These are phyloP conservation scores for Pichia sporocuriosa DNA, from an alignment of 805 yeast species.

Conservation along the genomic window DNA sequence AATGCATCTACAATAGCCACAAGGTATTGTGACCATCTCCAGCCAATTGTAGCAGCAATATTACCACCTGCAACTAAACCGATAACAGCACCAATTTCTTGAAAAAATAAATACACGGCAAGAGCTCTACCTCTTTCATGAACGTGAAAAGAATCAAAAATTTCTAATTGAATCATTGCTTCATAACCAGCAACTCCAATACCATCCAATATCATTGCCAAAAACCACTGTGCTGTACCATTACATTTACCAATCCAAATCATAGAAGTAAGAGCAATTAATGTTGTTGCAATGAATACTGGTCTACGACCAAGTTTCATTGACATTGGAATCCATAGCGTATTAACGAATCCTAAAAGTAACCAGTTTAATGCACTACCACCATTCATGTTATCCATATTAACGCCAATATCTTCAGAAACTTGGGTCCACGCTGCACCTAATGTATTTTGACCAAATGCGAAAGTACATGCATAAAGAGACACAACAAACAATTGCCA, in stretches of 20 bases:
- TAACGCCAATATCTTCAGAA: conserved; percentile 1
- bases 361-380: conserved; percentile 3
- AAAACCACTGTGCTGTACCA: background rate
- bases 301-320: conserved; percentile 1
- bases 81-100: conserved; percentile 2
- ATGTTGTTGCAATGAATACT: background rate
- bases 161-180: conserved; percentile 1
- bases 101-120: background rate
- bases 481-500: conserved; percentile 4
- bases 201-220: background rate
- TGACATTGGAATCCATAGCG: conserved; percentile 1
- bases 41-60: background rate
- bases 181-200: conserved; percentile 3
- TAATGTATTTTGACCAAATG: conserved; percentile 1
- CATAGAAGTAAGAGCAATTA: background rate
- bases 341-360: background rate
- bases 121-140: conserved; percentile 4
- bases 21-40: conserved; percentile 4
- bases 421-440: conserved; percentile 4
- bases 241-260: conserved; percentile 4
- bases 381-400: conserved; percentile 3
- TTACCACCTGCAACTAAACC: conserved; percentile 2
- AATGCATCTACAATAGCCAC: background rate
- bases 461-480: background rate
- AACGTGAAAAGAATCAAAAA: background rate